Conservation (phyloP, 2,329 filamentous ascomycete genomes). For the Trichoderma gracile region DNA sequence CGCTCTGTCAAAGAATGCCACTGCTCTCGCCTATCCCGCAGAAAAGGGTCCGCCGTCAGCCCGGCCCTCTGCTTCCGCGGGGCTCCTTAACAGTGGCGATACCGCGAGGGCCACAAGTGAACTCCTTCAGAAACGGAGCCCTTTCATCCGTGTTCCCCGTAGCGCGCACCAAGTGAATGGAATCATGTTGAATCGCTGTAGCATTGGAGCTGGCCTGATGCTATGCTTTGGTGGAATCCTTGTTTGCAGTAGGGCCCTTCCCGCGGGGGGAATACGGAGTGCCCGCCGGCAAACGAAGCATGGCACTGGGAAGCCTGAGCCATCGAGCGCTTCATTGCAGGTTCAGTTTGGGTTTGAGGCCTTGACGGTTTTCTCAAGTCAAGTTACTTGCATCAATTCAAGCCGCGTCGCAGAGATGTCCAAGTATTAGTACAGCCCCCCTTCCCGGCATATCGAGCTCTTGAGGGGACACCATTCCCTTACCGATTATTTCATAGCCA, state of each 20-base stretch:
- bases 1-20: neutral
- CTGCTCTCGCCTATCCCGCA: neutral
- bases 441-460: slow-evolving; percentile 10
- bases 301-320: neutral
- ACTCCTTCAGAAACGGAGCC: neutral
- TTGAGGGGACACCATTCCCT: neutral
- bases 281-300: neutral
- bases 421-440: slow-evolving; percentile 13
- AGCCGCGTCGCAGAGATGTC: neutral
- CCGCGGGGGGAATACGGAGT: neutral
- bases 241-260: neutral
- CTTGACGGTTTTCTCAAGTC: neutral
- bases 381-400: slow-evolving; percentile 4
- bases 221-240: neutral
- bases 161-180: neutral
- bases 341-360: neutral
- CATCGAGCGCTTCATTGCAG: neutral
- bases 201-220: neutral
- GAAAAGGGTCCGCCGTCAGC: neutral
- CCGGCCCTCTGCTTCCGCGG: neutral
- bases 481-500: neutral
- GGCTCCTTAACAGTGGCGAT: neutral
- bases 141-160: neutral
- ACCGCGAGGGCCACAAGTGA: neutral
- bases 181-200: neutral